Percentiles rank a stretch among this genome's conserved stretches.
phyloP scores from a whole-genome alignment of 805 yeast genomes.

The Teunomyces atbi region DNA sequence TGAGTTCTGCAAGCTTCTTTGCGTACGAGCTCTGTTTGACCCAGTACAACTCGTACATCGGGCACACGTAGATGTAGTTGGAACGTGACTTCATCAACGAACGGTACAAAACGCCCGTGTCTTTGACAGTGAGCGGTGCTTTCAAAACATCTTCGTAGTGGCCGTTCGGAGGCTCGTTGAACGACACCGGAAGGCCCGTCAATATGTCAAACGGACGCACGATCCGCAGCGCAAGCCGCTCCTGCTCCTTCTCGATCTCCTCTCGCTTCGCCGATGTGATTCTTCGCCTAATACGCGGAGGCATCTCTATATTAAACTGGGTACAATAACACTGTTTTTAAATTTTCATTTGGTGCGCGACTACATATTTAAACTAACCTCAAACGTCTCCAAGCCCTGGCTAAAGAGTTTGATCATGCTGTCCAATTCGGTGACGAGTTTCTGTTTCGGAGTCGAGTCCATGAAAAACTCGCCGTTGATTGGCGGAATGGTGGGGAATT shows the following conservation, averaged over 20 bases:
- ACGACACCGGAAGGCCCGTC: conserved; percentile 67
- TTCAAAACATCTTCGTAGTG: conserved; percentile 48
- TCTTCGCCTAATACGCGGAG: conserved; percentile 44
- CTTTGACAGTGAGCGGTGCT: conserved; percentile 67
- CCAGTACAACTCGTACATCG: conserved; percentile 81
- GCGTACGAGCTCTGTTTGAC: conserved; percentile 61
- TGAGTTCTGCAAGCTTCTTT: conserved; percentile 40
- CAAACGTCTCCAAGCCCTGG: conserved; percentile 42
- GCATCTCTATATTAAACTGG: no score
- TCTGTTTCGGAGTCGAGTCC: conserved; percentile 36
- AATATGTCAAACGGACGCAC: conserved; percentile 65
- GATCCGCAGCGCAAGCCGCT: conserved; percentile 31
- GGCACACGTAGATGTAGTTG: conserved; percentile 53
- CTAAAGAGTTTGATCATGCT: conserved; percentile 35
- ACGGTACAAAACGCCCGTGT: conserved; percentile 67
- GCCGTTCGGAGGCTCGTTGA: conserved; percentile 60
- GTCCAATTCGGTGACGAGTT: conserved; percentile 37
- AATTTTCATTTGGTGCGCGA: not conserved
- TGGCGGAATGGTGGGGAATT: conserved; percentile 37
- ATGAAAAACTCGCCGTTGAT: conserved; percentile 37
- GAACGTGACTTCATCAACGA: conserved; percentile 74
- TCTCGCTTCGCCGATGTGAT: conserved; percentile 42
- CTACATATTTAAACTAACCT: conserved; percentile 20
- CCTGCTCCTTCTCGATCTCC: conserved; percentile 42
- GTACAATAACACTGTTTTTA: not conserved